These are phyloP conservation scores for Zopfochytrium polystomum DNA, from an alignment of 371 early-diverging fungal species.

Conservation along the genomic window DNA sequence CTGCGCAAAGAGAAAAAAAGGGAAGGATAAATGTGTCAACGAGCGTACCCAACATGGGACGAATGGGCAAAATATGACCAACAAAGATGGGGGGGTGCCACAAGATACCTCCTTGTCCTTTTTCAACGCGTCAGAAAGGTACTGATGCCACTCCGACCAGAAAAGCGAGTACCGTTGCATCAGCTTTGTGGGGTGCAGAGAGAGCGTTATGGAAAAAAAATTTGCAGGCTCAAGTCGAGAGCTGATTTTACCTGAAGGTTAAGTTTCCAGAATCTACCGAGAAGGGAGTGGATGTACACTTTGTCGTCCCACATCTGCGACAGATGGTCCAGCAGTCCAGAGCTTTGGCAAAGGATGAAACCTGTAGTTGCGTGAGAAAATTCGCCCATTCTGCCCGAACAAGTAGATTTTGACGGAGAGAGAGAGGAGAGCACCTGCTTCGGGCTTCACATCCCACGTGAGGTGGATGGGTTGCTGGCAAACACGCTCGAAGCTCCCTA, in stretches of 20 bases:
- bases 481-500: conserved; percentile 46
- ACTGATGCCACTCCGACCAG: neutral
- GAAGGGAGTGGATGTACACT: conserved; percentile 60
- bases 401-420: neutral
- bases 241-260: conserved; percentile 55
- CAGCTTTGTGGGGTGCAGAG: neutral
- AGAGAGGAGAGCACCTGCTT: too few relatives aligned
- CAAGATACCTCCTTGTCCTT: neutral
- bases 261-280: conserved; percentile 71
- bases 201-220: neutral
- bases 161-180: neutral
- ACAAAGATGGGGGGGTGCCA: too few relatives aligned
- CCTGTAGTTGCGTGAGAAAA: conserved; percentile 4
- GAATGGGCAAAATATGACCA: too few relatives aligned
- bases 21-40: too few relatives aligned
- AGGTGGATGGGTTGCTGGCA: conserved; percentile 19
- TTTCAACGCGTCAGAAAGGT: neutral
- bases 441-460: conserved; percentile 18
- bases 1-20: too few relatives aligned
- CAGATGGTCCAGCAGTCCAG: conserved; percentile 53
- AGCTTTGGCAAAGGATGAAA: conserved; percentile 5
- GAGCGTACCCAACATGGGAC: too few relatives aligned
- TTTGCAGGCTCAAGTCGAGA: too few relatives aligned
- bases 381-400: neutral
- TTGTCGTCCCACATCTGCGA: conserved; percentile 65